Evolutionary conservation across 495 filamentous ascomycete genomes (phyloP).

Genomic region (Penicillium egyptiacum): DNA sequence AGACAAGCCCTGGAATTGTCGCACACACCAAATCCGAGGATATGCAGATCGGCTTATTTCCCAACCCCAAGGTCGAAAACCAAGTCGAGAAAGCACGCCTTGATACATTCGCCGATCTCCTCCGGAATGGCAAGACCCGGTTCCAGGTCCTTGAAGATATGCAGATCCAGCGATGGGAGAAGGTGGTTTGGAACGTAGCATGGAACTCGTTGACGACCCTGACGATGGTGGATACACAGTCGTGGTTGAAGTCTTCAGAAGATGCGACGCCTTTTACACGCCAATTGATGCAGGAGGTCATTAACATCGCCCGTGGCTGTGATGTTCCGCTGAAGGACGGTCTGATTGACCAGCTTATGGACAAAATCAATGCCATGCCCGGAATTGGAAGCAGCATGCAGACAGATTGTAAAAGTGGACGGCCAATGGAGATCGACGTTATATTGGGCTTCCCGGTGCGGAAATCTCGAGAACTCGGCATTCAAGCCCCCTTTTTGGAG

Average conservation of each 20-base stretch:
- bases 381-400: slow-evolving; percentile 56
- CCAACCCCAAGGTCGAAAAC: slow-evolving; percentile 29
- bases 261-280: slow-evolving; percentile 46
- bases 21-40: slow-evolving; percentile 50
- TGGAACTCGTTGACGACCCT: slow-evolving; percentile 55
- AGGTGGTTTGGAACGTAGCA: slow-evolving; percentile 56
- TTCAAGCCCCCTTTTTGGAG: slow-evolving; percentile 49
- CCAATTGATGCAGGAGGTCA: slow-evolving; percentile 50
- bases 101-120: slow-evolving; percentile 37
- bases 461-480: slow-evolving; percentile 49
- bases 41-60: slow-evolving; percentile 48
- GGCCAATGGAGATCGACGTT: slow-evolving; percentile 56
- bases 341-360: slow-evolving; percentile 44
- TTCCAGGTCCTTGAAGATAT: slow-evolving; percentile 45
- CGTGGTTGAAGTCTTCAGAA: slow-evolving; percentile 45
- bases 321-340: slow-evolving; percentile 42
- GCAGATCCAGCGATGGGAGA: slow-evolving; percentile 52
- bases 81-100: slow-evolving; percentile 34
- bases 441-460: slow-evolving; percentile 54
- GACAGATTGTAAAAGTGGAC: slow-evolving; percentile 48
- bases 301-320: slow-evolving; percentile 44
- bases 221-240: slow-evolving; percentile 50
- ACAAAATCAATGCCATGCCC: slow-evolving; percentile 42
- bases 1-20: slow-evolving; percentile 45
- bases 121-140: slow-evolving; percentile 38